Evolutionary conservation across 129 eudicot species (phyloP), one percentile per base, ranked within the genome.

Genomic region (Arctium lappa): DNA sequence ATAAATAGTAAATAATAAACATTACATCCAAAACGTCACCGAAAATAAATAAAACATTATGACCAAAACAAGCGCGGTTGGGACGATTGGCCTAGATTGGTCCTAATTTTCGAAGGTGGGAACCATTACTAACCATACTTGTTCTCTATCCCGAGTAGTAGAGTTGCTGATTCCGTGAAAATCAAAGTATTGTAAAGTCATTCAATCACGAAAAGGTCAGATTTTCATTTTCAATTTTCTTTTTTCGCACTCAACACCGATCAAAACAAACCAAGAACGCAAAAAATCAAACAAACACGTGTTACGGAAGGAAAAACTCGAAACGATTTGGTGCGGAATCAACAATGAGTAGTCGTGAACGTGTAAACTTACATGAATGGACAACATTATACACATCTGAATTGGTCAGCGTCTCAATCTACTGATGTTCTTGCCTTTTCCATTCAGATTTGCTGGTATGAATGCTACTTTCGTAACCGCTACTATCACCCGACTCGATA

Each of bases 381-480:
- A 73, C 84, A 79, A 84, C 70, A 37, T 63, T 84, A 84, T 84
- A 73, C 80, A 84, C 84, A 84, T 56, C 65, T 56, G 65, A 79
- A 73, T 80, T 56, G 65, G 37, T 79, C 39, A 73, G 68, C 80
- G 53, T 56, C 6, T 56, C 68, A 65, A 27, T 84, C 76, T 84
- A 73, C 44, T 63, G 32, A 5, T 53, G 60, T 81, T 92, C 92
- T 86, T 81, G 92, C 69, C 79, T 94, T 79, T 83, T 88, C 84
- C 77, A 84, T 73, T 80, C 79, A 46, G 87, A 82, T 82, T 77
- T 86, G 78, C 81, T 90, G 10, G 93, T 88, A 79, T 86, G 92
- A 60, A 84, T 85, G 83, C 94, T 89, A 83, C 98, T 94, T 80
- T 94, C 98, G 31, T 91, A 92, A 31, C 97, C 98, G 38, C 97